Conservation (phyloP, 2,329 filamentous ascomycete genomes). For the Cercospora sp. region DNA sequence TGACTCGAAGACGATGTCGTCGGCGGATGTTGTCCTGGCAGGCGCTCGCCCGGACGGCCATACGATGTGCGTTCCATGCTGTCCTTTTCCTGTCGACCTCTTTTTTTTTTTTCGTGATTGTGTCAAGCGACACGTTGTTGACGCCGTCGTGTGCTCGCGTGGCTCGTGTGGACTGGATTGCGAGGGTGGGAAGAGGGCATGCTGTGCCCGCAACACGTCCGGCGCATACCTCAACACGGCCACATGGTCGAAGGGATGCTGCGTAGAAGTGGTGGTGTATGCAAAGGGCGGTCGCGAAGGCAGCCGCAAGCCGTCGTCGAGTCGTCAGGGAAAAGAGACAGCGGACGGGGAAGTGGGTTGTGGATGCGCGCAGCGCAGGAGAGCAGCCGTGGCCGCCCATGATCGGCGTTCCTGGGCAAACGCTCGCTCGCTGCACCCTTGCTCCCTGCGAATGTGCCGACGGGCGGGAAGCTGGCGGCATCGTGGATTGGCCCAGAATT, state of each 20-base stretch:
- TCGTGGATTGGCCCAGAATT: neutral
- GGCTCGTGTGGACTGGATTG: constrained; percentile 1
- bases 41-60: constrained; percentile 42
- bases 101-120: neutral
- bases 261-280: neutral
- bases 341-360: constrained; percentile 3
- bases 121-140: constrained; percentile 9
- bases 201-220: neutral
- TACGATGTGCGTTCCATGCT: constrained; percentile 36
- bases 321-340: constrained; percentile 4
- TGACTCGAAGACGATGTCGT: constrained; percentile 39
- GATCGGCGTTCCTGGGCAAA: neutral
- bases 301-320: neutral
- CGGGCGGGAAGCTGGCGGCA: neutral
- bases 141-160: constrained; percentile 10
- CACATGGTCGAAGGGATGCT: neutral
- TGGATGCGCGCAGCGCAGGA: constrained; percentile 2
- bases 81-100: neutral
- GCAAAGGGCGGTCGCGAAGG: neutral
- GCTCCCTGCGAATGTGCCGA: neutral
- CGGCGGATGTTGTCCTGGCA: constrained; percentile 37
- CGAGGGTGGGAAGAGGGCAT: constrained; percentile 4
- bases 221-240: constrained; percentile 3
- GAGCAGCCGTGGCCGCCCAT: neutral
- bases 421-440: neutral